A percentile compares a stretch with the other conserved stretches of the same genome.
These are phyloP conservation scores for Pseudopithomyces maydicus DNA, from an alignment of 2,329 filamentous ascomycete genomes.

Conservation along the genomic window DNA sequence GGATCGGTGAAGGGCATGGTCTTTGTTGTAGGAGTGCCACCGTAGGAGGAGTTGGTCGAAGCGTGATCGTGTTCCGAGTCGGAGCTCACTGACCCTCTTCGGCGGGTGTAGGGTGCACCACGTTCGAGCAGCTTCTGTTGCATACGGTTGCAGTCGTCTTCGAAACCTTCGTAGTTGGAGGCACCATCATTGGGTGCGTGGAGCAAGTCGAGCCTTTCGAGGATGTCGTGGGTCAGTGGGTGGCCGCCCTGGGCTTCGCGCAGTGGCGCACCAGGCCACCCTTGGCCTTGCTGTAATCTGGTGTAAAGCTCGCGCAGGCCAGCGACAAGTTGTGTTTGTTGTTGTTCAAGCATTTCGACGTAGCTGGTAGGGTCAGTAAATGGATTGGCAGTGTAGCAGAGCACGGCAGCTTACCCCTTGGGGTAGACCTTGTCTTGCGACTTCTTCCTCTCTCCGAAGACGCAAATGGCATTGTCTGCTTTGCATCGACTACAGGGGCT, in stretches of 20 bases:
- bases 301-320: conserved; percentile 66
- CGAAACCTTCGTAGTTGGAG: conserved; percentile 57
- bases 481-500: conserved; percentile 66
- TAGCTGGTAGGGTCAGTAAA: conserved; percentile 51
- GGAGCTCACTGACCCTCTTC: conserved; percentile 61
- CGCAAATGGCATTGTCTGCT: conserved; percentile 67
- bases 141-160: conserved; percentile 62
- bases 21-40: conserved; percentile 45
- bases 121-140: conserved; percentile 61
- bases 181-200: conserved; percentile 56
- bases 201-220: conserved; percentile 63
- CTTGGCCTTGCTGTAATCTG: conserved; percentile 56
- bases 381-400: background rate
- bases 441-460: conserved; percentile 70
- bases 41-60: conserved; percentile 42
- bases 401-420: conserved; percentile 61
- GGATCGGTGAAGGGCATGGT: conserved; percentile 36
- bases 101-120: conserved; percentile 57
- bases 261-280: conserved; percentile 61
- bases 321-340: conserved; percentile 65
- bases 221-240: conserved; percentile 67
- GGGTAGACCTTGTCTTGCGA: conserved; percentile 70
- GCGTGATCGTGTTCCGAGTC: conserved; percentile 61
- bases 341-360: conserved; percentile 70
- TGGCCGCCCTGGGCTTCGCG: conserved; percentile 58